A percentile compares a stretch with the other conserved stretches of the same genome.
These are phyloP conservation scores for Rhodotorula graminis DNA, from an alignment of 768 basidiomycete genomes.

Conservation along the genomic window DNA sequence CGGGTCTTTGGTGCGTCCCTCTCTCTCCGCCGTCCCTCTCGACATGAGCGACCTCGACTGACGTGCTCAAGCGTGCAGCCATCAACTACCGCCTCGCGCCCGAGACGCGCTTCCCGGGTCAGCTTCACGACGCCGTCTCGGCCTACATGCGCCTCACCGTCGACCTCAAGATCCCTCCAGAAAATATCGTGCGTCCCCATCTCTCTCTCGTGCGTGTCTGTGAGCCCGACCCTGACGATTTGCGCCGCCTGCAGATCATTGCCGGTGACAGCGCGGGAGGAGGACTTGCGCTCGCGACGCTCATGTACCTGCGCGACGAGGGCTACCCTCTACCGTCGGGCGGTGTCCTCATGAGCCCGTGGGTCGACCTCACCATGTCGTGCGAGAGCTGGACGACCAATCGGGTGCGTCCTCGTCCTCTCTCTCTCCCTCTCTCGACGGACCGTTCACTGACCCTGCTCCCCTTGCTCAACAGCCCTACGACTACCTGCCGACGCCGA, in stretches of 20 bases:
- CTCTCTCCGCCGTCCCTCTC: slow-evolving; percentile 46
- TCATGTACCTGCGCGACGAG: slow-evolving; percentile 94
- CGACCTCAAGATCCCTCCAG: slow-evolving; percentile 81
- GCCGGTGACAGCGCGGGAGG: slow-evolving; percentile 92
- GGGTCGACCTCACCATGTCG: slow-evolving; percentile 79
- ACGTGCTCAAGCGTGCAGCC: slow-evolving; percentile 52
- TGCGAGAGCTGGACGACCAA: slow-evolving; percentile 99
- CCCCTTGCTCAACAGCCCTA: slow-evolving; percentile 46
- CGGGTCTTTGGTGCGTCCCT: slow-evolving; percentile 69
- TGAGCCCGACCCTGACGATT: no score
- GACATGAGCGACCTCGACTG: neutral
- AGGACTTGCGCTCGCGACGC: slow-evolving; percentile 71
- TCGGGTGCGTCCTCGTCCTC: slow-evolving; percentile 50
- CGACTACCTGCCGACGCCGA: slow-evolving; percentile 70
- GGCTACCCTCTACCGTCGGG: slow-evolving; percentile 75
- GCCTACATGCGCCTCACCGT: slow-evolving; percentile 81
- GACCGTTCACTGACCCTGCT: neutral
- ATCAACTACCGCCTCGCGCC: slow-evolving; percentile 94
- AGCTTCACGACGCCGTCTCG: slow-evolving; percentile 74
- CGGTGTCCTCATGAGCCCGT: slow-evolving; percentile 64
- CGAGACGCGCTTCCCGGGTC: slow-evolving; percentile 88
- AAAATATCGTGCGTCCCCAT: slow-evolving; percentile 60
- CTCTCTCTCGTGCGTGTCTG: neutral
- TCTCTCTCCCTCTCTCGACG: no score
- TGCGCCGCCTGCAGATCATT: slow-evolving; percentile 50